Evolutionary conservation across 1,284 basidiomycete genomes (phyloP).

Genomic region (Trichosporon inkin): DNA sequence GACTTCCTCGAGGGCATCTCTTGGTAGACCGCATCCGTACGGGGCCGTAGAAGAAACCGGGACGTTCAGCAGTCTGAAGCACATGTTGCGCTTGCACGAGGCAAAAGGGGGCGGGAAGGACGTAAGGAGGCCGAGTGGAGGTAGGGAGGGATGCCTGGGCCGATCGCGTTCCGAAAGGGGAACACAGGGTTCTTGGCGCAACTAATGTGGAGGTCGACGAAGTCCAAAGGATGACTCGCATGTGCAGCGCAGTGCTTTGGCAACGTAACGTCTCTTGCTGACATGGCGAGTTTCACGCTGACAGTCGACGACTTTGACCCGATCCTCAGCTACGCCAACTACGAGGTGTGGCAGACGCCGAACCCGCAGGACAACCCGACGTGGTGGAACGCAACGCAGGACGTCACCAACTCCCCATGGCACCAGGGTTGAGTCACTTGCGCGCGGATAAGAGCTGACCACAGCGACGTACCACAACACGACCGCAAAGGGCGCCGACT

Average conservation of each 20-base stretch:
- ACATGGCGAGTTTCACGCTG: constrained; percentile 29
- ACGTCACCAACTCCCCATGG: constrained; percentile 42
- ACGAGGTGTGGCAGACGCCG: constrained; percentile 45
- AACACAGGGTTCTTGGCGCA: neutral
- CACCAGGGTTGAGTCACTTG: constrained; percentile 39
- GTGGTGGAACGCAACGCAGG: constrained; percentile 38
- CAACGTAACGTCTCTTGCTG: too few species aligned
- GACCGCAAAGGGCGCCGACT: constrained; percentile 25
- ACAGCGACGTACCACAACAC: constrained; percentile 47
- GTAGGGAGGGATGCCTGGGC: neutral
- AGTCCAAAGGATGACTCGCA: neutral
- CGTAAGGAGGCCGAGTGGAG: neutral
- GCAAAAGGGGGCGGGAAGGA: too few species aligned
- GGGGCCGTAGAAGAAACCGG: neutral
- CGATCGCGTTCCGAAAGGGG: neutral
- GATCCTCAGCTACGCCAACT: constrained; percentile 35
- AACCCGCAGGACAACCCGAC: constrained; percentile 45
- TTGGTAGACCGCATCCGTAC: neutral
- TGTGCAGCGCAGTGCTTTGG: neutral
- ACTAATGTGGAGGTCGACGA: neutral
- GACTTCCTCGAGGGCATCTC: constrained; percentile 22
- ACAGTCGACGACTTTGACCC: constrained; percentile 52
- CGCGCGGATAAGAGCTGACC: constrained; percentile 14
- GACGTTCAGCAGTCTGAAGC: neutral
- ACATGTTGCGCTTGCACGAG: too few species aligned